phyloP scores from a whole-genome alignment of 176 grass and related monocot species.

The Tillandsia fasciculata region DNA sequence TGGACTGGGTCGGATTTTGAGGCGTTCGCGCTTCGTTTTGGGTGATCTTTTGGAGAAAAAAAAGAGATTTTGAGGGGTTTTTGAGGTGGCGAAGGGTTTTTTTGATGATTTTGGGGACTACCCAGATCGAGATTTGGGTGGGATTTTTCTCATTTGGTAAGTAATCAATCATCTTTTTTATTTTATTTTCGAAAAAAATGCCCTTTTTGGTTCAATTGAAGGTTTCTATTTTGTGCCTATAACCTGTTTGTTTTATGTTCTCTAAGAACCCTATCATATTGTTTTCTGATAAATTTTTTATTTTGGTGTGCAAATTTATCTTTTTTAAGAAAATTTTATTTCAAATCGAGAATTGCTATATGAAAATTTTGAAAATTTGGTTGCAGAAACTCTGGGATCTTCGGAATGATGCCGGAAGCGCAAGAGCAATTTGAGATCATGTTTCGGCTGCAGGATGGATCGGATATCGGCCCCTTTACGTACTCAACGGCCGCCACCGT shows the following conservation, averaged over 20 bases:
- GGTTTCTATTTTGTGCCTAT: too few species aligned
- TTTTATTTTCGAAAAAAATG: too few species aligned
- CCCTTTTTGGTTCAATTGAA: too few species aligned
- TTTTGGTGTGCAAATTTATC: too few species aligned
- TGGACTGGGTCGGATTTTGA: too few species aligned
- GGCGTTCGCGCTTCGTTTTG: too few species aligned
- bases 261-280: neutral
- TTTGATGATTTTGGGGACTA: neutral
- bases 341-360: too few species aligned
- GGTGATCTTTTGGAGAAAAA: too few species aligned
- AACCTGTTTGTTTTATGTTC: neutral
- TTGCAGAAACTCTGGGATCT: too few species aligned
- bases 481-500: constrained; percentile 12
- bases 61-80: too few species aligned
- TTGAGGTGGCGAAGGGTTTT: neutral
- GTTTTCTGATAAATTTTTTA: neutral
- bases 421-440: constrained; percentile 11
- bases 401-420: neutral
- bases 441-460: constrained; percentile 20
- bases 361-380: too few species aligned
- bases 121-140: neutral
- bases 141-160: neutral
- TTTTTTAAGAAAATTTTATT: too few species aligned
- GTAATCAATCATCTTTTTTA: neutral
- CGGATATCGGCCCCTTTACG: constrained; percentile 15